Evolutionary conservation across 208 protist genomes (phyloP), one percentile per base, ranked within the genome.

Genomic region (Herpetomonas samuelpessoai): DNA sequence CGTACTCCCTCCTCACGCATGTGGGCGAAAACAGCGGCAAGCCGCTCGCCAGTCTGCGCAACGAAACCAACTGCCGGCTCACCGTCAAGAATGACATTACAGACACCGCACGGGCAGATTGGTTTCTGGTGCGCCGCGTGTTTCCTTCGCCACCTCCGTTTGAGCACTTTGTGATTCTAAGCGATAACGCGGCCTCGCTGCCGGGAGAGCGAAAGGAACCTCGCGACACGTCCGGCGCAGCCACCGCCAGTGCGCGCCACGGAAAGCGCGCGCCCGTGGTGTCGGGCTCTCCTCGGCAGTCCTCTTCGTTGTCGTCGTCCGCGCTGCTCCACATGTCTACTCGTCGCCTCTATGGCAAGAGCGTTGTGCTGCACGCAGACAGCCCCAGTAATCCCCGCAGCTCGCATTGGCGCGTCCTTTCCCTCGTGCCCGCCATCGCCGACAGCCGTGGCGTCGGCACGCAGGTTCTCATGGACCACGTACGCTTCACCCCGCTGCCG

Each of bases 11-110:
- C 0, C 41, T 95, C 44, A 69, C 63, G 2, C 78, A 88, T 63
- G 67, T 58, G 12, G 73, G 70, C 14, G 63, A 61, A 44, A 58
- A 31, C n/a, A 4, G 52, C 46, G 62, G 50, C 56, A 31, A 45
- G 30, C 31, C 21, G 35, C 14, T 29, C n/a, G 19, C 54, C 50
- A 44, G 47, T 25, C 4, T 27, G 45, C 38, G 28, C 1, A 80
- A 83, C 51, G 66, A 54, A 22, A 74, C 81, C 12, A 61, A 76
- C 29, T 95, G 88, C 56, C 54, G 47, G 28, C 67, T 95, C 21
- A 71, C 64, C 2, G 81, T 95, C 24, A 46, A 57, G 22, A 95
- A 95, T 46, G 50, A 65, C 45, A 19, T 92, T 21, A 95, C 88
- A 0, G 41, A 74, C 27, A 95, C 88, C 10, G 50, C 51, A 39